Conservation (phyloP, 257 asterid species). For the Penstemon eatonii region DNA sequence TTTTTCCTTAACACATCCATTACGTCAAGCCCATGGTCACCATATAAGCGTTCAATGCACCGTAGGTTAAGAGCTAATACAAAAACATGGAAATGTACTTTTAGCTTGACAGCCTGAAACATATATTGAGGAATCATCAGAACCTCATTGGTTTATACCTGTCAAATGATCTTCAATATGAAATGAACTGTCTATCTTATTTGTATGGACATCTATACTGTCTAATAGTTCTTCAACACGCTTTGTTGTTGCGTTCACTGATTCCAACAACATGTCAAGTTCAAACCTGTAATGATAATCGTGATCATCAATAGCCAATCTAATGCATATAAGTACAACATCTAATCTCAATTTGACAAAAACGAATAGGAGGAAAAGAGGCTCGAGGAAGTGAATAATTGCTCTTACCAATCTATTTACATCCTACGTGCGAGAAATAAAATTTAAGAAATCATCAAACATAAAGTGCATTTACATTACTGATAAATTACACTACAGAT, state of each 20-base stretch:
- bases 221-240: constrained; percentile 81
- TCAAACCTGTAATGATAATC: constrained; percentile 74
- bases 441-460: constrained; percentile 10
- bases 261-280: constrained; percentile 91
- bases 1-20: constrained; percentile 85
- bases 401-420: not conserved
- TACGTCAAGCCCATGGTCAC: constrained; percentile 99
- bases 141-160: constrained; percentile 47
- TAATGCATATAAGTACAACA: constrained; percentile 14
- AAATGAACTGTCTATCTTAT: constrained; percentile 47
- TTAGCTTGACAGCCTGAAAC: constrained; percentile 30
- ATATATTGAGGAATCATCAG: constrained; percentile 29
- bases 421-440: not conserved
- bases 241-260: constrained; percentile 73
- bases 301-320: constrained; percentile 34
- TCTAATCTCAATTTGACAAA: constrained; percentile 12
- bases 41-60: constrained; percentile 96
- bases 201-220: constrained; percentile 54
- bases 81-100: constrained; percentile 28
- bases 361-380: constrained; percentile 13
- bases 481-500: constrained; percentile 20
- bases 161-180: constrained; percentile 75
- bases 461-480: not conserved
- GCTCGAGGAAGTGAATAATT: not conserved
- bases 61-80: constrained; percentile 70